Evolutionary conservation across 345 rosid species (phyloP).

Genomic region (Odontarrhena argentea): DNA sequence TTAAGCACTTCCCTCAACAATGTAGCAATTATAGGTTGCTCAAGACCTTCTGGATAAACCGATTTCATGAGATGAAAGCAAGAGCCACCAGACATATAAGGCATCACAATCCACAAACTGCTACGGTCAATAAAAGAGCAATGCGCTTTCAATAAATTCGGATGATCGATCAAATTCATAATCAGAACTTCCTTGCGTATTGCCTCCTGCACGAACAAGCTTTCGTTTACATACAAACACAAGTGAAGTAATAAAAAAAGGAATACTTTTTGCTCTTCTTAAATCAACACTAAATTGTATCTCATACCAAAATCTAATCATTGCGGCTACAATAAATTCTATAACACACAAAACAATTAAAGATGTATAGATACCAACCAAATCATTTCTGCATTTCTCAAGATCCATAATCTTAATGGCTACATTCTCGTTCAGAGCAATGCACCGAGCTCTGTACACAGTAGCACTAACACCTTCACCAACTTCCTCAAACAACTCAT

Average conservation of each 20-base stretch:
- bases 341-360: too few species aligned
- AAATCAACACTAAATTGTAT: neutral
- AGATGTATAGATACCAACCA: conserved; percentile 47
- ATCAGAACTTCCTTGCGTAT: conserved; percentile 79
- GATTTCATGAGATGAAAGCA: conserved; percentile 80
- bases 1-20: conserved; percentile 71
- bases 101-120: conserved; percentile 91
- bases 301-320: neutral
- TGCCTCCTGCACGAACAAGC: conserved; percentile 55
- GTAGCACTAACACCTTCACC: conserved; percentile 91
- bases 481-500: conserved; percentile 72
- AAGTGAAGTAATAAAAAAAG: neutral
- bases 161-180: conserved; percentile 74
- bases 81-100: conserved; percentile 89
- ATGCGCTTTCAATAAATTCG: conserved; percentile 68
- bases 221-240: neutral
- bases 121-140: conserved; percentile 68
- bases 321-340: too few species aligned
- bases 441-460: conserved; percentile 75
- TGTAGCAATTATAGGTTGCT: conserved; percentile 78
- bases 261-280: neutral
- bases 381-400: conserved; percentile 79
- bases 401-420: conserved; percentile 84
- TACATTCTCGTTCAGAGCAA: conserved; percentile 70
- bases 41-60: conserved; percentile 76